phyloP scores from a whole-genome alignment of 202 grass and related monocot species.

The Setaria viridis region DNA sequence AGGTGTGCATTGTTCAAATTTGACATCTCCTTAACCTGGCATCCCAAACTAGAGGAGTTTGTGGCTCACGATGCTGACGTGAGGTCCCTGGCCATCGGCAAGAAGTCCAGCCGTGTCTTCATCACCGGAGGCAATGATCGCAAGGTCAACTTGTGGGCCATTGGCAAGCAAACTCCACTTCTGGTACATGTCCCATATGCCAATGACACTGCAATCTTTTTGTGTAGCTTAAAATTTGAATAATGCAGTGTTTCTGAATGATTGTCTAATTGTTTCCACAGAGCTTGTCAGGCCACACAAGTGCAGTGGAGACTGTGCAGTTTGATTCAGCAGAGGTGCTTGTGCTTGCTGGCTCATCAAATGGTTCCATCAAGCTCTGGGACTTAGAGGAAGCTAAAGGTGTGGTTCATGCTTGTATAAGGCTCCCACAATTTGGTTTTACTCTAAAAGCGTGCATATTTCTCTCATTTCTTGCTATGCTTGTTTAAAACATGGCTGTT shows the following conservation, averaged over 20 bases:
- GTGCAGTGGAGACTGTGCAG: conserved; percentile 80
- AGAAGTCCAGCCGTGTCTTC: conserved; percentile 89
- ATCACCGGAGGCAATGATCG: conserved; percentile 79
- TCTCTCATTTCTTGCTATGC: neutral
- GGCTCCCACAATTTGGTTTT: neutral
- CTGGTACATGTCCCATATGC: conserved; percentile 56
- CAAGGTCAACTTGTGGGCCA: conserved; percentile 91
- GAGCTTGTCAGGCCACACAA: conserved; percentile 86
- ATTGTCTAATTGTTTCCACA: conserved; percentile 41
- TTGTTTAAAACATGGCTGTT: conserved; percentile 22
- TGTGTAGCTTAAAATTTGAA: conserved; percentile 10
- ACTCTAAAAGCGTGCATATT: neutral
- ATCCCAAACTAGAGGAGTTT: conserved; percentile 71
- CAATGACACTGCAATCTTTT: conserved; percentile 14
- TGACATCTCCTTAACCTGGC: conserved; percentile 51
- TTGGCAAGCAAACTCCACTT: conserved; percentile 75
- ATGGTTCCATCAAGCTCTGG: conserved; percentile 94
- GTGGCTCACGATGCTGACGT: conserved; percentile 79
- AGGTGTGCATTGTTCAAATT: conserved; percentile 19
- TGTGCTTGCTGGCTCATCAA: conserved; percentile 92
- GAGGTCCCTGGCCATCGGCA: conserved; percentile 77
- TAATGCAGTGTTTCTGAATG: conserved; percentile 34
- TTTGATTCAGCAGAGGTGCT: conserved; percentile 94
- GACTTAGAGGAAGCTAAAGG: conserved; percentile 97
- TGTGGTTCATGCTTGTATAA: conserved; percentile 50